Conservation (phyloP, 257 asterid genomes). For the Penstemon davidsonii region DNA sequence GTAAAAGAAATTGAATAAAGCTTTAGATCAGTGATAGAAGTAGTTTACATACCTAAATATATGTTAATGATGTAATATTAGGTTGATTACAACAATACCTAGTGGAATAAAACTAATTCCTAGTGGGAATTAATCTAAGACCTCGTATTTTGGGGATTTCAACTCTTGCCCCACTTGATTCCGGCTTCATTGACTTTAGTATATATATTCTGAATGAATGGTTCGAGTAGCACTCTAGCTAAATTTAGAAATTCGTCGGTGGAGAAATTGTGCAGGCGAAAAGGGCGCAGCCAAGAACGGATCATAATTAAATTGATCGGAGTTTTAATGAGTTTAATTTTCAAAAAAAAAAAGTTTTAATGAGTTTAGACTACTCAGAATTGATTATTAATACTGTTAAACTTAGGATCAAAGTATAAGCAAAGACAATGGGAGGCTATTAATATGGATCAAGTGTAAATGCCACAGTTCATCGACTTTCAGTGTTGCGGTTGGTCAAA, state of each 20-base stretch:
- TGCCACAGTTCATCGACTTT: neutral
- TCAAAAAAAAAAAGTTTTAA: too few species aligned
- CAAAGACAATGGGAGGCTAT: constrained; percentile 34
- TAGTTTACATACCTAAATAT: too few species aligned
- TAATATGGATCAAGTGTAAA: constrained; percentile 20
- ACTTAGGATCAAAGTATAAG: neutral
- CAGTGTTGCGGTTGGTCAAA: neutral
- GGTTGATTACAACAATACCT: too few species aligned
- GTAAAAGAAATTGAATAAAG: too few species aligned
- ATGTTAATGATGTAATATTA: too few species aligned
- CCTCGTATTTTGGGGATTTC: neutral
- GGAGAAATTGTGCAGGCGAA: constrained; percentile 38
- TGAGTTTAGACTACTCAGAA: neutral
- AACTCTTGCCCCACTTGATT: constrained; percentile 3
- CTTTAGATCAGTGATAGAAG: too few species aligned
- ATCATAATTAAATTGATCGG: constrained; percentile 43
- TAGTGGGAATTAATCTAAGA: too few species aligned
- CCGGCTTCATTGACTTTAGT: neutral
- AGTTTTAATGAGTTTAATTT: neutral
- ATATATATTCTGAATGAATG: constrained; percentile 8
- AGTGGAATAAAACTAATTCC: too few species aligned
- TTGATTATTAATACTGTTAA: neutral
- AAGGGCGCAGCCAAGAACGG: constrained; percentile 71
- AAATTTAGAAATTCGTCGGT: constrained; percentile 42
- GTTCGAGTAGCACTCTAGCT: neutral